Conservation (phyloP, 2,329 filamentous ascomycete genomes). For the Stromatinia cepivora region DNA sequence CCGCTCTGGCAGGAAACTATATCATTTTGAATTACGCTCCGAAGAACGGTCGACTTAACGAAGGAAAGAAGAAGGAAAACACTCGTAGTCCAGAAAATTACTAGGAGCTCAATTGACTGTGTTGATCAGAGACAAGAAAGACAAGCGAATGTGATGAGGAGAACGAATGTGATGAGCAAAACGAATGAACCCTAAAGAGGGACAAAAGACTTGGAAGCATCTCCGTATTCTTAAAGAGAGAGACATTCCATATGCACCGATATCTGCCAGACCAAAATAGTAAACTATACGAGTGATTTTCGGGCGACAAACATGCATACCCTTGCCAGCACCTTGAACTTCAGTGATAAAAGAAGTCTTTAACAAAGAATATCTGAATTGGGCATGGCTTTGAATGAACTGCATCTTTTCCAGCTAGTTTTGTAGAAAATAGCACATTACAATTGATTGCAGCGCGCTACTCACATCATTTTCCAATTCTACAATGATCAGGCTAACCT, state of each 20-base stretch:
- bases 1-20: slow-evolving; percentile 18
- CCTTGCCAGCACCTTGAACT: not conserved
- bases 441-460: too few relatives aligned
- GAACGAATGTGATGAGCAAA: slow-evolving; percentile 18
- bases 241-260: slow-evolving; percentile 5
- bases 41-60: not conserved
- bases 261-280: slow-evolving; percentile 14
- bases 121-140: not conserved
- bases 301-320: not conserved
- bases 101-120: slow-evolving; percentile 2
- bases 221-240: slow-evolving; percentile 21
- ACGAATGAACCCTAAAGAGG: not conserved
- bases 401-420: too few relatives aligned
- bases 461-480: too few relatives aligned
- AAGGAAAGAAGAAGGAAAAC: not conserved
- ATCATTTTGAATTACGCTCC: slow-evolving; percentile 13
- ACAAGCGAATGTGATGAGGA: slow-evolving; percentile 6
- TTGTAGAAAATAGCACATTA: too few relatives aligned
- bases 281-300: slow-evolving; percentile 2
- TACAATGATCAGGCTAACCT: too few relatives aligned
- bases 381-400: too few relatives aligned
- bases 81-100: not conserved
- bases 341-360: not conserved
- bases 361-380: too few relatives aligned
- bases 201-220: not conserved